Evolutionary conservation across 2,329 filamentous ascomycete species (phyloP).

Genomic region (Epichloe typhina): DNA sequence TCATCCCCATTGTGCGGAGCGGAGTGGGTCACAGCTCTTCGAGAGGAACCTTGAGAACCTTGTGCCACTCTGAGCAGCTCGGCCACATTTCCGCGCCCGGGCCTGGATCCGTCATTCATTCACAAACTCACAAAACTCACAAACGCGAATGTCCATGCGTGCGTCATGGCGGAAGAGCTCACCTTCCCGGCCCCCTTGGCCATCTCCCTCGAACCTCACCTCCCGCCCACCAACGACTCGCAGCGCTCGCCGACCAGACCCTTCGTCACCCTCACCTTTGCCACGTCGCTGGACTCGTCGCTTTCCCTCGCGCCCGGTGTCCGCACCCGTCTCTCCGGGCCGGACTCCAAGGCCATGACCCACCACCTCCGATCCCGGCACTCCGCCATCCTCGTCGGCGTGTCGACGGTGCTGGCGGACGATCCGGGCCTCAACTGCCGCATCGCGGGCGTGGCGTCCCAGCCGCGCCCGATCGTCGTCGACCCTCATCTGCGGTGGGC

Average conservation of each 20-base stretch:
- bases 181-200: constrained; percentile 19
- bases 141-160: too few relatives aligned
- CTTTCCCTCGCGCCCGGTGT: constrained; percentile 64
- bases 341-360: constrained; percentile 80
- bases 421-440: constrained; percentile 79
- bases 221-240: constrained; percentile 13
- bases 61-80: too few relatives aligned
- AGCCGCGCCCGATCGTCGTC: constrained; percentile 71
- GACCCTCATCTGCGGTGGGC: constrained; percentile 70
- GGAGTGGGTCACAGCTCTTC: too few relatives aligned
- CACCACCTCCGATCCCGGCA: constrained; percentile 77
- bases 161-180: constrained; percentile 21
- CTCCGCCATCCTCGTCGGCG: constrained; percentile 74
- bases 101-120: too few relatives aligned
- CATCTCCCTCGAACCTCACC: constrained; percentile 19
- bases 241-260: constrained; percentile 14
- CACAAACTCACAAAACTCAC: too few relatives aligned
- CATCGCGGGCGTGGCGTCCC: constrained; percentile 45
- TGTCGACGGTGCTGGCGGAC: constrained; percentile 72
- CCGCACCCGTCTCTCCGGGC: constrained; percentile 74
- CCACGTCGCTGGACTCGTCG: constrained; percentile 74
- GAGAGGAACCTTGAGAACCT: too few relatives aligned
- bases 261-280: constrained; percentile 75
- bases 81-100: too few relatives aligned
- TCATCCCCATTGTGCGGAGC: too few relatives aligned